Evolutionary conservation across 495 filamentous ascomycete genomes (phyloP), one percentile per base, ranked within the genome.

Genomic region (Annulohypoxylon moriforme): DNA sequence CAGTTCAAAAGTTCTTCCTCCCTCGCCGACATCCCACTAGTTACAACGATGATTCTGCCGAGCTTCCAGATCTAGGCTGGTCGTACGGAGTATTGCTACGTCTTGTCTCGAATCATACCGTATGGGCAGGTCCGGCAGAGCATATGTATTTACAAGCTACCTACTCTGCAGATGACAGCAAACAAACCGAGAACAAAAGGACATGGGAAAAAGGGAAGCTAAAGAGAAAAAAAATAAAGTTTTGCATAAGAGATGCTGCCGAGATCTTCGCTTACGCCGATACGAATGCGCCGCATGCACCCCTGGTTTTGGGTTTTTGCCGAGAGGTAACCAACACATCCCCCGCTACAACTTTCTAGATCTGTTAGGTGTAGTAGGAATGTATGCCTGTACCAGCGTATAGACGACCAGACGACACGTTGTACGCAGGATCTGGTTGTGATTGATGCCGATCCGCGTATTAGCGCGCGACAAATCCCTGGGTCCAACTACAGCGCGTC

Each of bases 61-160:
- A 73, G 65, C 60, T 73, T 68, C 71, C 71, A 46, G 55, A 62
- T 66, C 40, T 27, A 69, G 71, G 66, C 58, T 59, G 56, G 61
- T 50, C 34, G 56, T 64, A 68, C 64, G 24, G 47, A 67, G 27
- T 47, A 63, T 55, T 67, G 47, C 69, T 67, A 63, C 64, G 40
- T 67, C 63, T 64, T 24, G 52, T 67, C 29, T 72, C 60, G 31
- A 55, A 63, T 68, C 53, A 68, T 60, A 47, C 60, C 36, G 61
- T 62, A 63, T 67, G 18, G 52, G 60, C 56, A 55, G 57, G 38
- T 46, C 61, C 38, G 40, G 61, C 33, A 34, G 53, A 31, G 38
- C 60, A 40, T 64, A 31, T 59, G n/a, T n/a, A n/a, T n/a, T n/a
- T n/a, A n/a, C n/a, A n/a, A 56, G 46, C 49, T 25, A 59, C 59